Evolutionary conservation across 768 basidiomycete genomes (phyloP), one percentile per base, ranked within the genome.

Genomic region (Rhizopogon vinicolor): DNA sequence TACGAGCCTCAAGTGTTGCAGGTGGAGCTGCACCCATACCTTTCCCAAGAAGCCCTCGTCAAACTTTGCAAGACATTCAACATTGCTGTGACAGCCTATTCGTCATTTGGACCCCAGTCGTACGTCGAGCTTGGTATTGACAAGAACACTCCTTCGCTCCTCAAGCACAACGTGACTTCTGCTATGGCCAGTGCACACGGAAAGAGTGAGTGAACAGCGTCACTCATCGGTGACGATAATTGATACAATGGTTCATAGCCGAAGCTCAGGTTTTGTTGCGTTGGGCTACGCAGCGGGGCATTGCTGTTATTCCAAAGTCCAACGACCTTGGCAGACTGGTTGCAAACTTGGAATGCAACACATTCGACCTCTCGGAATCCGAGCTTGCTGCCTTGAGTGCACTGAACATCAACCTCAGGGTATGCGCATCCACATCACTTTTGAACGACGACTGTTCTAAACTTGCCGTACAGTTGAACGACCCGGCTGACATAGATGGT

Each of bases 281-380:
- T 60, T 93, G 90, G 90, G 82, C 87, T 2, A 87, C 85, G 13
- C 87, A 90, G 63, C 83, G 82, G 39, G 84, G 81, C 9, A 77
- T 91, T 56, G 84, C 85, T 35, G 84, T 91, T 44, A 81, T 93
- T 58, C 90, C 90, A 44, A 93, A 93, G 76, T 81, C 78, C 49
- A 83, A 82, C 65, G 62, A 74, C 59, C 50, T 58, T 3, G 57
- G 65, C 7, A 75, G 78, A 51, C 60, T 78, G 54, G 61, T 63
- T 18, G 61, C 73, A 59, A 83, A 83, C 73, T 60, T 86, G 60
- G 64, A 76, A 42, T 74, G 74, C 64, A 66, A 71, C 56, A 65
- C 65, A 35, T 78, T 80, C 58, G 69, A 83, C 59, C 75, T 93
- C 44, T 69, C 78, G 7, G 73, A 77, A n/a, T 74, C 74, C 2